Conservation (phyloP, 192 early-diverging fungal species). For the Chytriomyces hyalinus region DNA sequence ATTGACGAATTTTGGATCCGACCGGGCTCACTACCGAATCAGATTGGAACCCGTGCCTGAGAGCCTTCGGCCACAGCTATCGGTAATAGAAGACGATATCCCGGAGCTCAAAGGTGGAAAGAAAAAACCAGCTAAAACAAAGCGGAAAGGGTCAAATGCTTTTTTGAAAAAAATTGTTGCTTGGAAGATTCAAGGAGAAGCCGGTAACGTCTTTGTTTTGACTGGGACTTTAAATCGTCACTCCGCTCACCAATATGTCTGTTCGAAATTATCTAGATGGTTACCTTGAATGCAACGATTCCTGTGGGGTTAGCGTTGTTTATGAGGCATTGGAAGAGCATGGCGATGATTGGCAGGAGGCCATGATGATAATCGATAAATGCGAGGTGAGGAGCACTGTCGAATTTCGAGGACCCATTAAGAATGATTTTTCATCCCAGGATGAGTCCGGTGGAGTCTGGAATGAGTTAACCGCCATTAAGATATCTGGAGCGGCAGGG, state of each 20-base stretch:
- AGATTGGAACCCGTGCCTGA: conserved; percentile 45
- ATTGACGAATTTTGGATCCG: conserved; percentile 58
- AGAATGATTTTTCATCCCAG: not conserved
- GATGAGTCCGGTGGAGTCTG: conserved; percentile 45
- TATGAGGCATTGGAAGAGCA: conserved; percentile 55
- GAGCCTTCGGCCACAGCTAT: not conserved
- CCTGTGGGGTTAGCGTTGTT: conserved; percentile 41
- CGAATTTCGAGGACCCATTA: not conserved
- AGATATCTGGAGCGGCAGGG: conserved; percentile 56
- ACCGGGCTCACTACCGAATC: conserved; percentile 49
- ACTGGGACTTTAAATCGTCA: not conserved
- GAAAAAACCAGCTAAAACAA: conserved; percentile 29
- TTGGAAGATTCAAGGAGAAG: conserved; percentile 47
- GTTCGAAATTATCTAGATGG: conserved; percentile 39
- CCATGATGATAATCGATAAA: conserved; percentile 55
- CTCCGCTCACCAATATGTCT: not conserved
- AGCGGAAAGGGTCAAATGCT: conserved; percentile 1
- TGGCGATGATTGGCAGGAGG: conserved; percentile 62
- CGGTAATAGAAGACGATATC: not conserved
- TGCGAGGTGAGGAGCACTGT: conserved; percentile 31
- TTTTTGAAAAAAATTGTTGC: conserved; percentile 24
- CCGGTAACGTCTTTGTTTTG: conserved; percentile 19
- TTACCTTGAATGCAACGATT: conserved; percentile 42
- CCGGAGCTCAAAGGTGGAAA: conserved; percentile 35
- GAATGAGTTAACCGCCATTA: conserved; percentile 48